Base-by-base conservation (phyloP, 129 eudicot genomes). In the Scalesia atractyloides region DNA sequence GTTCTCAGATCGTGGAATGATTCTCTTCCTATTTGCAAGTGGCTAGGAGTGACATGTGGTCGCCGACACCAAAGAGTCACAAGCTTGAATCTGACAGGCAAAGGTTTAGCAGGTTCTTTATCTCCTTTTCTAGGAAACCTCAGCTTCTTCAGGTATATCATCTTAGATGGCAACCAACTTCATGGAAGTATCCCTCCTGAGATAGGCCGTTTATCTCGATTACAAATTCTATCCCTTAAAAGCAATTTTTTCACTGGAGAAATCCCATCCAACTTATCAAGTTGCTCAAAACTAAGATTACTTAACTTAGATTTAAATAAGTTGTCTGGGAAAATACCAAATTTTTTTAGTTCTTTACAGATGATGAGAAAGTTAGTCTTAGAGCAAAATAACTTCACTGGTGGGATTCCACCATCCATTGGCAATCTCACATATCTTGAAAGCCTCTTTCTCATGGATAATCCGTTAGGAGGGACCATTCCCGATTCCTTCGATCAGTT, bases 91-190 rank as follows among this genome's bases (percentile, higher is more conserved):
- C 47, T 77, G 8, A 2, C 64, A 13, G 4, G 5, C 16, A 49
- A 4, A 8, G 53, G 62, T 15, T 18, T 76, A 15, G 60, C 30
- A 15, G 81, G 81, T 53, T 62, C 70, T 22, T 64, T 72, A 30
- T 79, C 83, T n/a, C 83, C 83, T 56, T 20, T 44, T 51, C 0
- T 79, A 26, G 74, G 83, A 0, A 78, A 71, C 53, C 62, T 76
- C 0, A 75, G 39, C 56, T 76, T 66, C 39, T 73, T 75, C 33
- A 16, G 41, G 60, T 17, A 22, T 34, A 15, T 73, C 11, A 5
- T 6, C 12, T 17, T 76, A 33, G 4, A 9, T 5, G 7, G 67
- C 60, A 76, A 76, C 48, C 51, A 4, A n/a, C 17, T 72, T 59
- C 19, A 71, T 39, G 77, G 70, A 54, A 49, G 11, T 16, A 78